These are phyloP conservation scores for Aspergillus haitiensis DNA, from an alignment of 495 filamentous ascomycete species.

Conservation along the genomic window DNA sequence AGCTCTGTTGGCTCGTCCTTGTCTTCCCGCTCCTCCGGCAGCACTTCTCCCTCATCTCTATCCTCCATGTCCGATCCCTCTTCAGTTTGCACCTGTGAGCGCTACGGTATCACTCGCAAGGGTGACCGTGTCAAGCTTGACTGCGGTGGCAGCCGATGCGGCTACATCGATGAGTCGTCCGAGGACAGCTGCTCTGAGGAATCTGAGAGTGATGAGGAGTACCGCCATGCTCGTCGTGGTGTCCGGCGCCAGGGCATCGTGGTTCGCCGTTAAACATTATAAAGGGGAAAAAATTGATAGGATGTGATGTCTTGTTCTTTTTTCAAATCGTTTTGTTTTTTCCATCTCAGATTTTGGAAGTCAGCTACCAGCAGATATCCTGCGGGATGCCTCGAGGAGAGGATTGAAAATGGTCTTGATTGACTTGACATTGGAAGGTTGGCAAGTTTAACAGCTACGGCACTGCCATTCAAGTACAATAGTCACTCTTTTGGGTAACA, in stretches of 20 bases:
- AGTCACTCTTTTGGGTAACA: slow-evolving; percentile 23
- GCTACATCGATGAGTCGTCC: slow-evolving; percentile 64
- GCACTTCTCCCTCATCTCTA: slow-evolving; percentile 68
- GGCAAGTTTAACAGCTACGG: slow-evolving; percentile 12
- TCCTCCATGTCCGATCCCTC: slow-evolving; percentile 71
- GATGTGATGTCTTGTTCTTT: background rate
- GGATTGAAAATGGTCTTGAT: slow-evolving; percentile 12
- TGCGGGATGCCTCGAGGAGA: background rate
- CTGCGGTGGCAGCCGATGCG: slow-evolving; percentile 84
- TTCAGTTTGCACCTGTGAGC: slow-evolving; percentile 78
- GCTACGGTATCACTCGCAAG: slow-evolving; percentile 92
- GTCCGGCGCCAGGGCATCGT: slow-evolving; percentile 77
- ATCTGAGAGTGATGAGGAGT: slow-evolving; percentile 63
- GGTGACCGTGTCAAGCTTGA: slow-evolving; percentile 91
- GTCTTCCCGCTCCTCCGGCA: slow-evolving; percentile 73
- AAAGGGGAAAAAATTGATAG: background rate
- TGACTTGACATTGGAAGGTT: slow-evolving; percentile 15
- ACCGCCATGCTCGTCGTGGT: slow-evolving; percentile 42
- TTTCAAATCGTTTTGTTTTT: background rate
- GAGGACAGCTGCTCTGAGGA: slow-evolving; percentile 49
- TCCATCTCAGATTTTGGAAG: background rate
- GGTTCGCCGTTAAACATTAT: slow-evolving; percentile 52
- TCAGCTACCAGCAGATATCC: background rate
- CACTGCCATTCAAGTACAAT: slow-evolving; percentile 13
- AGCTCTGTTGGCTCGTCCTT: slow-evolving; percentile 73